Conservation (phyloP, 106 monocot species). For the Dactylorhiza incarnata region DNA sequence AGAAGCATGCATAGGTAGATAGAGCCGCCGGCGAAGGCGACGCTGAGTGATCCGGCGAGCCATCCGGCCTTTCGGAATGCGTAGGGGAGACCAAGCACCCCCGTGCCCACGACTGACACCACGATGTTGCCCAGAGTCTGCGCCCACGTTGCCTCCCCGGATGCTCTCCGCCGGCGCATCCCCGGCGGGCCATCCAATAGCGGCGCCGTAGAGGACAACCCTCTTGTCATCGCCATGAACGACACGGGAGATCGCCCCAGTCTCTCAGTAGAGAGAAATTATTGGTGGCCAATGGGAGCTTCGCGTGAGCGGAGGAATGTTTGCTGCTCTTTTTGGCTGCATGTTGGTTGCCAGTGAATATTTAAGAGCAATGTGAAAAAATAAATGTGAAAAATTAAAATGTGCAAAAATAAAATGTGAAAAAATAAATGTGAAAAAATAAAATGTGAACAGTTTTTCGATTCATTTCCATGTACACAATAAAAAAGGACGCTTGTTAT, state of each 20-base stretch:
- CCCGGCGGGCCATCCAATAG: slow-evolving; percentile 3
- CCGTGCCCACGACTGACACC: slow-evolving; percentile 59
- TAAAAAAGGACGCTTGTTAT: too few species aligned
- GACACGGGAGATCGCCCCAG: neutral
- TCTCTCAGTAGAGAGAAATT: neutral
- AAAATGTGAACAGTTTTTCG: too few species aligned
- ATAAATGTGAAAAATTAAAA: too few species aligned
- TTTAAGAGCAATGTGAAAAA: too few species aligned
- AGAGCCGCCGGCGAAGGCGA: slow-evolving; percentile 30
- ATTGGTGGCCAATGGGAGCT: too few species aligned
- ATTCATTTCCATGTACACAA: too few species aligned
- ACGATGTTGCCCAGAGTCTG: slow-evolving; percentile 65
- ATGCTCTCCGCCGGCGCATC: neutral
- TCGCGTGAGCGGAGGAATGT: too few species aligned
- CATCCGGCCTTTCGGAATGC: slow-evolving; percentile 59
- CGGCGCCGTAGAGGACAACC: slow-evolving; percentile 2
- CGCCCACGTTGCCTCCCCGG: slow-evolving; percentile 36
- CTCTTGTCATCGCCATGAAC: neutral
- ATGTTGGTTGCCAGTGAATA: too few species aligned
- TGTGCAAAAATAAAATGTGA: too few species aligned
- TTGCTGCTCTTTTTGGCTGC: too few species aligned
- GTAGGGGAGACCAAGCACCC: slow-evolving; percentile 60
- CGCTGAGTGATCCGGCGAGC: slow-evolving; percentile 44
- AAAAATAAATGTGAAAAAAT: too few species aligned
- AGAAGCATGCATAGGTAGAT: slow-evolving; percentile 68